phyloP scores from a whole-genome alignment of 2,329 filamentous ascomycete genomes.

The Tolypocladium tundrense region DNA sequence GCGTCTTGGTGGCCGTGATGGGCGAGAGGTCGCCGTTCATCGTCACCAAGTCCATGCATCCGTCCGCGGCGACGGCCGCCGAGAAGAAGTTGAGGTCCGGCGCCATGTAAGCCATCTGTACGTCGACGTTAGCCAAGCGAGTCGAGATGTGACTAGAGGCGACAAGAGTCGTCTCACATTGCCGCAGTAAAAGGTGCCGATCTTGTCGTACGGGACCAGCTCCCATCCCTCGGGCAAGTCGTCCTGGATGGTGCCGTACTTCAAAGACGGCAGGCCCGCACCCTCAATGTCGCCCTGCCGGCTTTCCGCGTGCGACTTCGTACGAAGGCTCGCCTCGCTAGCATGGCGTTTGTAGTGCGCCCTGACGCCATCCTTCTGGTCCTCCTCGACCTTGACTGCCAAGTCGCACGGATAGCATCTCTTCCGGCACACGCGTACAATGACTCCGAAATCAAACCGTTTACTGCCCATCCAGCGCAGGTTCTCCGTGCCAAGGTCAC shows the following conservation, averaged over 20 bases:
- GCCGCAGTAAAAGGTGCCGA: conserved; percentile 89
- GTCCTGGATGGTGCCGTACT: conserved; percentile 72
- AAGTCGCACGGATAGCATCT: conserved; percentile 83
- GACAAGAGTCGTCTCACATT: conserved; percentile 46
- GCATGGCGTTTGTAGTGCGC: conserved; percentile 54
- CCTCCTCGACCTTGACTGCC: conserved; percentile 72
- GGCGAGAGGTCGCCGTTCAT: conserved; percentile 67
- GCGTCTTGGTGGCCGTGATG: conserved; percentile 54
- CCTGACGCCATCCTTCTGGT: conserved; percentile 63
- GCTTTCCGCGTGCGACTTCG: conserved; percentile 10
- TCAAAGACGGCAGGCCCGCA: conserved; percentile 57
- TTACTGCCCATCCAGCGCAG: conserved; percentile 85
- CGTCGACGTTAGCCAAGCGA: conserved; percentile 3
- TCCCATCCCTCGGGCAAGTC: conserved; percentile 70
- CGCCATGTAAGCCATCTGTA: conserved; percentile 80
- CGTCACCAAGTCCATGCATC: conserved; percentile 73
- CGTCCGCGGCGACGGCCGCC: conserved; percentile 71
- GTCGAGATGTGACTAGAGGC: background rate
- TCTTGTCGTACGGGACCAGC: conserved; percentile 58
- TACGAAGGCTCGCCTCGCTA: conserved; percentile 18
- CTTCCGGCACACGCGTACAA: conserved; percentile 65
- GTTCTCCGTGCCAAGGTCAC: conserved; percentile 81
- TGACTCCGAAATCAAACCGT: conserved; percentile 76
- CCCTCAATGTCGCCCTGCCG: conserved; percentile 16
- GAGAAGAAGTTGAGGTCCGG: conserved; percentile 81